Conservation (phyloP, 805 yeast genomes). For the Candida cerambycidarum region DNA sequence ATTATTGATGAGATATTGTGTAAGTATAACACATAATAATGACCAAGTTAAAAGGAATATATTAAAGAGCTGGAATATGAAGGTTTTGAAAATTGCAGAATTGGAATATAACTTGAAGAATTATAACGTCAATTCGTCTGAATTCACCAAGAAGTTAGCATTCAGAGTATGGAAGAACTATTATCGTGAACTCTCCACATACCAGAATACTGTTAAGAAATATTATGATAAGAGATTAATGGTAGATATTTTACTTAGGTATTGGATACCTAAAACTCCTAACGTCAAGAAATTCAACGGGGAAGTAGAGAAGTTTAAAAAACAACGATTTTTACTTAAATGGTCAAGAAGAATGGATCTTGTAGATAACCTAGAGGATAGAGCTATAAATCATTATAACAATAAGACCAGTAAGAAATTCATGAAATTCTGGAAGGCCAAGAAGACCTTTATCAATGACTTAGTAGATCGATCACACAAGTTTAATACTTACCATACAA, state of each 20-base stretch:
- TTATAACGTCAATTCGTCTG: not conserved
- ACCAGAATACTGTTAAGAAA: slow-evolving; percentile 7
- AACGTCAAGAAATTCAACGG: not conserved
- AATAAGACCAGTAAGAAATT: not conserved
- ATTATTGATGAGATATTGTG: slow-evolving; percentile 31
- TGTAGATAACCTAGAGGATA: not conserved
- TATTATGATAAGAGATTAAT: slow-evolving; percentile 12
- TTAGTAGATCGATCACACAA: not conserved
- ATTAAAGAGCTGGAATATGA: slow-evolving; percentile 24
- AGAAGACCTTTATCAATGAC: not conserved
- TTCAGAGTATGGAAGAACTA: slow-evolving; percentile 17
- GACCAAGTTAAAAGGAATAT: slow-evolving; percentile 1
- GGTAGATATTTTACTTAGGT: slow-evolving; percentile 6
- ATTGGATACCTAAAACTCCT: slow-evolving; percentile 6
- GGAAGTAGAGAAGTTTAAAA: not conserved
- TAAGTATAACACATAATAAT: slow-evolving; percentile 16
- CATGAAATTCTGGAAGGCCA: not conserved
- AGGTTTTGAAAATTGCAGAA: slow-evolving; percentile 15
- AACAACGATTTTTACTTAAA: not conserved
- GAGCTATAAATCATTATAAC: not conserved
- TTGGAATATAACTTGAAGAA: slow-evolving; percentile 8
- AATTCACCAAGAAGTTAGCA: not conserved
- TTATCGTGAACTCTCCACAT: not conserved
- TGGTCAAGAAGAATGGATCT: not conserved
- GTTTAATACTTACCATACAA: not conserved